These are phyloP conservation scores for Amphicarpaea edgeworthii DNA, from an alignment of 306 rosid genomes.

Conservation along the genomic window DNA sequence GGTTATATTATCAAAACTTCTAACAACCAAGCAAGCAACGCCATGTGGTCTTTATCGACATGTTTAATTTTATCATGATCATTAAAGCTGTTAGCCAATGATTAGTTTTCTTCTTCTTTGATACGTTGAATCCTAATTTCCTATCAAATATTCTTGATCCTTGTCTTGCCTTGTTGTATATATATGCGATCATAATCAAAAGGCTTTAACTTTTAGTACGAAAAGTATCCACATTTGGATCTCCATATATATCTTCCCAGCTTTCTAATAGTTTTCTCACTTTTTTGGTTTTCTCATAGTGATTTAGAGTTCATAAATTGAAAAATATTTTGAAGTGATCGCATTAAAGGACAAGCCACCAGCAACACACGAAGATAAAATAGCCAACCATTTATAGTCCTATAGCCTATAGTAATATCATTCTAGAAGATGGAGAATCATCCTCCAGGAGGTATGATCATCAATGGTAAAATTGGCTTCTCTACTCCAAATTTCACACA, in stretches of 20 bases:
- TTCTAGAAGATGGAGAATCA: slow-evolving; percentile 16
- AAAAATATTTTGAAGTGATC: background rate
- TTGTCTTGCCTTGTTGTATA: slow-evolving; percentile 5
- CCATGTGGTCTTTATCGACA: background rate
- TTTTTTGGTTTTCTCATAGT: background rate
- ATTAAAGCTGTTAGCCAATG: slow-evolving; percentile 25
- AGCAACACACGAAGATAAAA: background rate
- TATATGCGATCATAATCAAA: slow-evolving; percentile 39
- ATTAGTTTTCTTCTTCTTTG: slow-evolving; percentile 30
- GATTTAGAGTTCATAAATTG: slow-evolving; percentile 4
- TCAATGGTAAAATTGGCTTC: slow-evolving; percentile 20
- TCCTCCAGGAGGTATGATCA: background rate
- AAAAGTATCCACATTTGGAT: background rate
- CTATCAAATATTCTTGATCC: background rate
- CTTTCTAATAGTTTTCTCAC: slow-evolving; percentile 19
- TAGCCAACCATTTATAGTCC: slow-evolving; percentile 9
- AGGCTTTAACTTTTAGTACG: slow-evolving; percentile 17
- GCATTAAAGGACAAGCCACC: background rate
- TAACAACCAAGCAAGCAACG: slow-evolving; percentile 36
- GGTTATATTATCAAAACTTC: slow-evolving; percentile 24
- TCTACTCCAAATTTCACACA: slow-evolving; percentile 14
- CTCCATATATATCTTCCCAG: background rate
- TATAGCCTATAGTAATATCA: background rate
- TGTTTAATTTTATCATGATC: background rate
- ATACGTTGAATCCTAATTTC: slow-evolving; percentile 35